Conservation (phyloP, 495 filamentous ascomycete genomes). For the Cryomyces antarcticus region DNA sequence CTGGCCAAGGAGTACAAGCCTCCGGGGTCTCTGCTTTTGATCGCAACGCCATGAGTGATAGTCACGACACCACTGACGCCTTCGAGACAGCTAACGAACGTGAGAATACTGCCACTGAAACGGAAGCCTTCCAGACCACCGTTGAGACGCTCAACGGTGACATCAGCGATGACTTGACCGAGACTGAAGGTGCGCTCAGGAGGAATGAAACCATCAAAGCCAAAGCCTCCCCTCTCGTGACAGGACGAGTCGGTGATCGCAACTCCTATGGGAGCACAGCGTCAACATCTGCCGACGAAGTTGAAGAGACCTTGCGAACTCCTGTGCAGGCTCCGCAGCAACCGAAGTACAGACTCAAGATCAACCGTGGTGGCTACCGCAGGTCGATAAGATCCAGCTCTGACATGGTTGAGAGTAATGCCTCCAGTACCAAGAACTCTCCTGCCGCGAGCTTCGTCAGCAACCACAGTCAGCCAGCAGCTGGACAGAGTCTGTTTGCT, state of each 20-base stretch:
- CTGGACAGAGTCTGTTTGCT: slow-evolving; percentile 68
- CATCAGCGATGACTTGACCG: slow-evolving; percentile 64
- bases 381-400: slow-evolving; percentile 1
- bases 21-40: slow-evolving; percentile 35
- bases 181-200: slow-evolving; percentile 46
- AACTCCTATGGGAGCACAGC: slow-evolving; percentile 71
- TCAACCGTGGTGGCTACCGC: slow-evolving; percentile 33
- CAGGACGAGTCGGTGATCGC: slow-evolving; percentile 32
- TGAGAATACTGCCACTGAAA: slow-evolving; percentile 49
- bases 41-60: background rate
- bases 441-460: slow-evolving; percentile 36
- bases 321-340: slow-evolving; percentile 34
- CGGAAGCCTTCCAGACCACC: slow-evolving; percentile 85
- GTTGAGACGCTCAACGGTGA: slow-evolving; percentile 62
- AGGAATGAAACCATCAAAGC: slow-evolving; percentile 1
- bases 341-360: slow-evolving; percentile 48
- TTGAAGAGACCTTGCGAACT: slow-evolving; percentile 39
- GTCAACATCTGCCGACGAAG: slow-evolving; percentile 70
- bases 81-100: slow-evolving; percentile 76
- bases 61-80: slow-evolving; percentile 50
- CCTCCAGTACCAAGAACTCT: slow-evolving; percentile 32
- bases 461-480: slow-evolving; percentile 29
- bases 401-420: slow-evolving; percentile 23
- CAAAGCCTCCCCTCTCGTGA: slow-evolving; percentile 17
- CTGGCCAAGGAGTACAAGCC: background rate